These are phyloP conservation scores for Pythium phragmiticola DNA, from an alignment of 352 stramenopile species.

Conservation along the genomic window DNA sequence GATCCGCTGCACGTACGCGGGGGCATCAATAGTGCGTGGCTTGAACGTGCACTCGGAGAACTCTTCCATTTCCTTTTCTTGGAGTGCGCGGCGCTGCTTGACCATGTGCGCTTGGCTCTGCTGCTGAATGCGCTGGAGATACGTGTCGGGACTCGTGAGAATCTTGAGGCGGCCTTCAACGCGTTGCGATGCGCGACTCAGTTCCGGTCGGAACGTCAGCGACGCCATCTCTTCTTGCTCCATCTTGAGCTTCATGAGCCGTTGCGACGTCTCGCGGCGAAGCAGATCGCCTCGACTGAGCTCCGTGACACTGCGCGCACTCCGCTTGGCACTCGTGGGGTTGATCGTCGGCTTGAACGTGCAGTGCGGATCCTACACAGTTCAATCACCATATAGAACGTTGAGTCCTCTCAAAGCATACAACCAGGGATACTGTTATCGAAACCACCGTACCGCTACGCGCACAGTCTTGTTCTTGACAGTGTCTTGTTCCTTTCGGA, in stretches of 20 bases:
- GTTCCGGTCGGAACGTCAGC: slow-evolving; percentile 74
- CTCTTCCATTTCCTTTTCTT: slow-evolving; percentile 82
- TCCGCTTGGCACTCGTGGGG: slow-evolving; percentile 57
- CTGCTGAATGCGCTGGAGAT: slow-evolving; percentile 79
- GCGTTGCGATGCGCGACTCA: slow-evolving; percentile 66
- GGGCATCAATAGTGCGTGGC: slow-evolving; percentile 76
- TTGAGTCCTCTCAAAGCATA: neutral
- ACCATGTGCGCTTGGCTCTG: slow-evolving; percentile 68
- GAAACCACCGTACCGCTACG: slow-evolving; percentile 37
- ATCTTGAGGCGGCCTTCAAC: slow-evolving; percentile 81
- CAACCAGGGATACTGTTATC: too few relatives aligned
- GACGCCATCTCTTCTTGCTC: slow-evolving; percentile 84
- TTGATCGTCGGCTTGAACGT: slow-evolving; percentile 88
- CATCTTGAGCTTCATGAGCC: slow-evolving; percentile 86
- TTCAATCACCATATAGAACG: neutral
- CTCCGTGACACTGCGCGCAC: slow-evolving; percentile 69
- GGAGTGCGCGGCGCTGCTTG: slow-evolving; percentile 69
- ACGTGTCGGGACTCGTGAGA: slow-evolving; percentile 73
- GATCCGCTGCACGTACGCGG: slow-evolving; percentile 84
- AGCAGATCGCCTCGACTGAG: slow-evolving; percentile 77
- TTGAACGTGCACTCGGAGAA: slow-evolving; percentile 87
- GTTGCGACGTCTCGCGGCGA: slow-evolving; percentile 70
- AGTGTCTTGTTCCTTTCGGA: slow-evolving; percentile 76
- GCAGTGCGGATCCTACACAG: slow-evolving; percentile 66
- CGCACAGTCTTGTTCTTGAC: slow-evolving; percentile 75